These are phyloP conservation scores for Annona cherimola DNA, from an alignment of 164 flowering plant genomes.

Conservation along the genomic window DNA sequence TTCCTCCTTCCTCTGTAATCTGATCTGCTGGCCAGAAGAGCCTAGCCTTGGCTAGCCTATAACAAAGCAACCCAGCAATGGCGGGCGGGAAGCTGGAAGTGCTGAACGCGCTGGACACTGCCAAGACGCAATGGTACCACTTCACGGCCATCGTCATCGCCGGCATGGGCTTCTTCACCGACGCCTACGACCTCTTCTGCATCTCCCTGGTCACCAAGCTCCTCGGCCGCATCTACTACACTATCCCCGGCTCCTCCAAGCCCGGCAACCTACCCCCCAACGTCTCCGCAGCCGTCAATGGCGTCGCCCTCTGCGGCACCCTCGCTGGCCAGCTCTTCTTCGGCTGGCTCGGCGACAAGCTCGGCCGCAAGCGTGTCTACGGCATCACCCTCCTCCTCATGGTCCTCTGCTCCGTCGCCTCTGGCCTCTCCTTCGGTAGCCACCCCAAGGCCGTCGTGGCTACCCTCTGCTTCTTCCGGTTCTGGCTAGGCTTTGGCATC, in stretches of 20 bases:
- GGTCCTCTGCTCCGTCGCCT: slow-evolving; percentile 44
- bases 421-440: slow-evolving; percentile 65
- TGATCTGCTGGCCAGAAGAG: too few relatives aligned
- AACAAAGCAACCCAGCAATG: too few relatives aligned
- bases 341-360: slow-evolving; percentile 85
- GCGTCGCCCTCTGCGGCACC: slow-evolving; percentile 80
- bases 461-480: slow-evolving; percentile 85
- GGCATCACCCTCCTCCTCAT: slow-evolving; percentile 73
- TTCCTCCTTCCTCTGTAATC: too few relatives aligned
- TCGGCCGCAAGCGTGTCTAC: slow-evolving; percentile 79
- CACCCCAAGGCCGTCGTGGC: slow-evolving; percentile 49
- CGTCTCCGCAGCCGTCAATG: slow-evolving; percentile 71
- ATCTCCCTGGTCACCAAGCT: slow-evolving; percentile 48
- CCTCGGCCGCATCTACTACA: slow-evolving; percentile 64
- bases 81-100: neutral
- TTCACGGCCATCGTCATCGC: slow-evolving; percentile 45
- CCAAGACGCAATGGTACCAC: slow-evolving; percentile 53
- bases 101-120: slow-evolving; percentile 52
- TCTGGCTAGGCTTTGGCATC: slow-evolving; percentile 91
- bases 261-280: slow-evolving; percentile 77
- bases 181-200: slow-evolving; percentile 61
- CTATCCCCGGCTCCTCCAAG: slow-evolving; percentile 35
- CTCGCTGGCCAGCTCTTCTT: slow-evolving; percentile 78
- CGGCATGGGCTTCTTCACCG: slow-evolving; percentile 68
- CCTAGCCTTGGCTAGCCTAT: too few relatives aligned